Percentiles rank a stretch among this genome's conserved stretches.
Conservation (phyloP, 805 yeast species). For the Monosporozyma aquatica region DNA sequence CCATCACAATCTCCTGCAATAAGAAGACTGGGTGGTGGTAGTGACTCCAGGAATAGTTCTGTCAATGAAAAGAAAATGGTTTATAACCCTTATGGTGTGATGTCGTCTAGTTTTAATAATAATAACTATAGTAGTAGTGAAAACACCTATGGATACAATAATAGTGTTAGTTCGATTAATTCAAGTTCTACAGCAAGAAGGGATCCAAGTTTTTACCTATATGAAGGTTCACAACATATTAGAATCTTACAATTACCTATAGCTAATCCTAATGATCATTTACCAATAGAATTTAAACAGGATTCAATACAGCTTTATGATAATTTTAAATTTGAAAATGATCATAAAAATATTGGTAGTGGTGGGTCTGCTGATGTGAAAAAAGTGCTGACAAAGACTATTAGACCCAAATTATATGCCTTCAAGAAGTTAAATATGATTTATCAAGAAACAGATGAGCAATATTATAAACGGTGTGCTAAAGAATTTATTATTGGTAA, state of each 20-base stretch:
- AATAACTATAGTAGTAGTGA: neutral
- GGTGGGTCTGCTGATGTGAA: conserved; percentile 69
- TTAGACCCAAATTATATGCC: conserved; percentile 37
- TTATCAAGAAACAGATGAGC: conserved; percentile 51
- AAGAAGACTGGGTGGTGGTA: neutral
- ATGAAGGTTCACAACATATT: conserved; percentile 31
- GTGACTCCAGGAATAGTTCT: conserved; percentile 2
- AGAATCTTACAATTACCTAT: conserved; percentile 52
- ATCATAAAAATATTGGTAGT: conserved; percentile 47
- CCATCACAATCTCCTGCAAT: neutral
- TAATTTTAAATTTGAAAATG: conserved; percentile 41
- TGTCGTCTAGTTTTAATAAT: conserved; percentile 5
- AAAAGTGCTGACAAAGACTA: conserved; percentile 29
- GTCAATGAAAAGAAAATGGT: conserved; percentile 31
- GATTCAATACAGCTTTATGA: conserved; percentile 41
- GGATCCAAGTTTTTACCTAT: conserved; percentile 26
- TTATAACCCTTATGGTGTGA: conserved; percentile 56
- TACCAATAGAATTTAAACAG: conserved; percentile 49
- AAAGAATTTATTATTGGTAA: conserved; percentile 58
- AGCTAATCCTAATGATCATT: conserved; percentile 52
- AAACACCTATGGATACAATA: neutral
- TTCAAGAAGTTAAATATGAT: conserved; percentile 56
- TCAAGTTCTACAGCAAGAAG: conserved; percentile 4
- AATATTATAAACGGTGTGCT: conserved; percentile 54
- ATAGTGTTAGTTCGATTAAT: neutral